A percentile compares a stretch with the other conserved stretches of the same genome.
phyloP scores from a whole-genome alignment of 345 rosid genomes.

The Heritiera fomes region DNA sequence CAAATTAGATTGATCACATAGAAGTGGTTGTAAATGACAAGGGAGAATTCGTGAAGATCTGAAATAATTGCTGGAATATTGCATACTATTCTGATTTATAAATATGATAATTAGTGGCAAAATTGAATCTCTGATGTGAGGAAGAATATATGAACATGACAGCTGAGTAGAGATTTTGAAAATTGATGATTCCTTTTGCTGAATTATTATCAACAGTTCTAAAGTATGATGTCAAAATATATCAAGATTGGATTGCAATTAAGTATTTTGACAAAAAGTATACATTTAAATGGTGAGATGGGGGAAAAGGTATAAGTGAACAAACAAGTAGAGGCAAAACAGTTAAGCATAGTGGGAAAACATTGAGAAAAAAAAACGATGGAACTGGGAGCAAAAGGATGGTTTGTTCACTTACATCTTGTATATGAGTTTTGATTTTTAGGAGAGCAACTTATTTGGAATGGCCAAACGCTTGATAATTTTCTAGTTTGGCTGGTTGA shows the following conservation, averaged over 20 bases:
- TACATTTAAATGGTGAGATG: background rate
- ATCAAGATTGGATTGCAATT: background rate
- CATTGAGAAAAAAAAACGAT: background rate
- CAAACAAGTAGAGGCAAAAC: background rate
- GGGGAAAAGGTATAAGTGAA: background rate
- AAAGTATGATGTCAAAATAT: background rate
- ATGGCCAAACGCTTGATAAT: background rate
- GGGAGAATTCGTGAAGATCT: background rate
- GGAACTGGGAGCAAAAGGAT: constrained; percentile 5
- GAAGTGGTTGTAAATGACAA: background rate
- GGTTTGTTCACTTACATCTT: background rate
- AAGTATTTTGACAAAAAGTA: background rate
- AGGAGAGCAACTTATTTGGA: background rate
- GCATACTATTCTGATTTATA: background rate
- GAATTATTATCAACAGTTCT: background rate
- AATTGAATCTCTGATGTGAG: background rate
- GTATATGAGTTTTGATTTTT: background rate
- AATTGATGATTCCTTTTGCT: background rate
- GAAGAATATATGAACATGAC: background rate
- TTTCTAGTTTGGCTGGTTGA: constrained; percentile 6
- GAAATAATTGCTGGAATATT: background rate
- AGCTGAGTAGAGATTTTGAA: background rate
- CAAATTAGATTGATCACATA: background rate
- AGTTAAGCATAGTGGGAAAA: background rate
- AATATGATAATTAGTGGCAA: background rate